Evolutionary conservation across 768 basidiomycete species (phyloP), one percentile per base, ranked within the genome.

Genomic region (Boletus vermiculosoides): DNA sequence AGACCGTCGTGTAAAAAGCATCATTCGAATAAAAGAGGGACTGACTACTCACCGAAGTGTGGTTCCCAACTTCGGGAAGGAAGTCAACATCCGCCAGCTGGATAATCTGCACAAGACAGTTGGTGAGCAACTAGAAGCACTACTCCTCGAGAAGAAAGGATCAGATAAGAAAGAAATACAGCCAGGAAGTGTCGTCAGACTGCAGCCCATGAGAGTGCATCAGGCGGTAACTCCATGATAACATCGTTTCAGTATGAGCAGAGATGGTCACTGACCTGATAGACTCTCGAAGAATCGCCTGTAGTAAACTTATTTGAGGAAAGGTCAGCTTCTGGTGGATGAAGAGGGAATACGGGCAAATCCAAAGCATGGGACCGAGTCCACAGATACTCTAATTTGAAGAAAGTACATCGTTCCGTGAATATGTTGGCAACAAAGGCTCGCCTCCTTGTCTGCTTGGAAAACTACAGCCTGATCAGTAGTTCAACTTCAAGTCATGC

Each of bases 141-240:
- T 16, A 18, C 23, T 34, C 5, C 11, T 23, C 25, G 3, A 30
- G 0, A 16, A 37, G 12, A 37, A 31, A n/a, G 16, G 22, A 62
- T 62, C 53, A 60, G 59, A 60, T 2, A 25, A 60, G 37, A 49
- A 60, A 60, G 23, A 23, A 56, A 61, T 36, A 62, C 47, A 60
- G 48, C 59, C 54, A 46, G 60, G 60, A 62, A 15, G 8, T 31
- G 48, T 62, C 60, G 44, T 60, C 60, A 60, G 44, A 50, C 20
- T 15, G 54, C 54, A 42, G 18, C 54, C 42, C 48, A 4, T 33
- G 39, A 41, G 54, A 50, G 60, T 12, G 48, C 44, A 28, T 60
- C 59, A 42, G 59, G 53, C 53, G 59, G 60, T 57, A 57, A 57
- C 48, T 62, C 59, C 59, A 60, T 46, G 44, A 62, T 60, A 40